Percentiles rank a stretch among this genome's conserved stretches.
Evolutionary conservation across 1,139 yeast species (phyloP).

Genomic region (Yamadazyma pseudoaaseri): DNA sequence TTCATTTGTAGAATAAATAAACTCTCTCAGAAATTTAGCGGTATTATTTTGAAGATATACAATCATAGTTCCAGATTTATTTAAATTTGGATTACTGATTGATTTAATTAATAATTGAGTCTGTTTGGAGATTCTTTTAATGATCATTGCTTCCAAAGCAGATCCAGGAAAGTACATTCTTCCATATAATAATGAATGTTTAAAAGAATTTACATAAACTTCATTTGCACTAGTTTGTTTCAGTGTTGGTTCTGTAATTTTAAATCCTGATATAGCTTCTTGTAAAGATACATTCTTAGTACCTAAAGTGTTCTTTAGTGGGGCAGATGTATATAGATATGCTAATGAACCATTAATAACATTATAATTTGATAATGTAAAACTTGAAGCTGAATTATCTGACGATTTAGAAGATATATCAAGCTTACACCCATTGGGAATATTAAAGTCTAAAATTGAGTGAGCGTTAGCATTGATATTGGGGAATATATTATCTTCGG

Average conservation of each 20-base stretch:
- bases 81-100: constrained; percentile 66
- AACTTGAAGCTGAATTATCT: constrained; percentile 68
- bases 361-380: constrained; percentile 67
- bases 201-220: constrained; percentile 6
- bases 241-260: constrained; percentile 49
- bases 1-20: constrained; percentile 85
- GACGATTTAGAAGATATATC: constrained; percentile 75
- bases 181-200: constrained; percentile 55
- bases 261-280: constrained; percentile 77
- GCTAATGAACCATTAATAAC: constrained; percentile 80
- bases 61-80: constrained; percentile 59
- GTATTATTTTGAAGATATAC: constrained; percentile 69
- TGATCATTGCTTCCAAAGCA: constrained; percentile 83
- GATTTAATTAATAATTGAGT: constrained; percentile 74
- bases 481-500: constrained; percentile 72
- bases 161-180: constrained; percentile 87
- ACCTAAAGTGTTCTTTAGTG: constrained; percentile 50
- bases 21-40: constrained; percentile 68
- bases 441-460: constrained; percentile 67
- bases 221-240: not conserved
- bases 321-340: constrained; percentile 69
- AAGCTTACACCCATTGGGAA: constrained; percentile 69
- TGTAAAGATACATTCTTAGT: constrained; percentile 61
- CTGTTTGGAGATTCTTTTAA: constrained; percentile 58
- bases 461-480: constrained; percentile 69